Evolutionary conservation across 1,284 basidiomycete species (phyloP).

Genomic region (Heterobasidion parviporum): DNA sequence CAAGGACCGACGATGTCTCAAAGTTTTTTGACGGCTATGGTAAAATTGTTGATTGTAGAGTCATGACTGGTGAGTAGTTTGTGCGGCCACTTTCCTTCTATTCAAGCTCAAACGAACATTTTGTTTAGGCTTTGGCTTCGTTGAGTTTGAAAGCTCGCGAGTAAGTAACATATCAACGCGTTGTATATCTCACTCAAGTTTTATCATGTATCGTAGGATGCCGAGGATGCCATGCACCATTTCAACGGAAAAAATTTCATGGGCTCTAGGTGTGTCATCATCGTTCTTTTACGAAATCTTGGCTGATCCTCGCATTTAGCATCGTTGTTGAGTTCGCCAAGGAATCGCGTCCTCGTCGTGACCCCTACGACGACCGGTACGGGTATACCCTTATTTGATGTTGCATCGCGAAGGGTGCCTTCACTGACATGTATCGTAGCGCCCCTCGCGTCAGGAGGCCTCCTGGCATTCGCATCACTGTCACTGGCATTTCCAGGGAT

Average conservation of each 20-base stretch:
- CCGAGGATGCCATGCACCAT: slow-evolving; percentile 82
- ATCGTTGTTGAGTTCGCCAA: slow-evolving; percentile 90
- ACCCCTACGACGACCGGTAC: slow-evolving; percentile 49
- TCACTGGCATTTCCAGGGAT: slow-evolving; percentile 82
- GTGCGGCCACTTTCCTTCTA: not conserved
- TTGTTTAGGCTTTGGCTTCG: slow-evolving; percentile 79
- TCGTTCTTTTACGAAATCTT: not conserved
- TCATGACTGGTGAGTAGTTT: slow-evolving; percentile 74
- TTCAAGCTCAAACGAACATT: not conserved
- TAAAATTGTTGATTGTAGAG: slow-evolving; percentile 81
- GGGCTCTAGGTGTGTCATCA: slow-evolving; percentile 64
- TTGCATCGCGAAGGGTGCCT: not conserved
- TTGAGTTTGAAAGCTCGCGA: slow-evolving; percentile 84
- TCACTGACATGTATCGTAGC: slow-evolving; percentile 15
- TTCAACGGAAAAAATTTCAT: slow-evolving; percentile 85
- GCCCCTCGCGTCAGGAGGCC: slow-evolving; percentile 63
- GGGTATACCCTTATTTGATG: slow-evolving; percentile 17
- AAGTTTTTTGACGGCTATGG: slow-evolving; percentile 86
- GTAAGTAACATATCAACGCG: slow-evolving; percentile 25
- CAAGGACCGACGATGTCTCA: slow-evolving; percentile 70
- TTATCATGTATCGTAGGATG: slow-evolving; percentile 49
- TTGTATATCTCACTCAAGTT: not conserved
- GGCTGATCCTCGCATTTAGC: slow-evolving; percentile 29
- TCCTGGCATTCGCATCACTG: slow-evolving; percentile 75
- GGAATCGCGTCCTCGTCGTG: slow-evolving; percentile 78